Evolutionary conservation across 164 flowering plant genomes (phyloP).

Genomic region (Vitis amurensis): DNA sequence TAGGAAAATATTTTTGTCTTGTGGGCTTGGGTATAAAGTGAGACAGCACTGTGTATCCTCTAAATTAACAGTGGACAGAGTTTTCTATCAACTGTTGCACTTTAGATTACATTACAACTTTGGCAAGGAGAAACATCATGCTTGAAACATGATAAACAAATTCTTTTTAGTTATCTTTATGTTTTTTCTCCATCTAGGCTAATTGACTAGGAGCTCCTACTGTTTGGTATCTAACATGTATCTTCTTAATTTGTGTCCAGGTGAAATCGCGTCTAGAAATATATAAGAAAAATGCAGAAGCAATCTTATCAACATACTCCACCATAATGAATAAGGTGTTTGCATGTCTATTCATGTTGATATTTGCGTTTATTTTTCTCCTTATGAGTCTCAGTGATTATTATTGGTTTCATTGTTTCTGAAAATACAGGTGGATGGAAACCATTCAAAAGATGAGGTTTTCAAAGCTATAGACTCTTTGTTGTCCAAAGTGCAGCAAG

Average conservation of each 20-base stretch:
- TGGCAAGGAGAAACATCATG: no score
- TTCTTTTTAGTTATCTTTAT: no score
- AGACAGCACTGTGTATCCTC: no score
- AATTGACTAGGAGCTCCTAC: background rate
- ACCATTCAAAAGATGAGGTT: constrained; percentile 61
- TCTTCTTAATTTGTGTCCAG: constrained; percentile 26
- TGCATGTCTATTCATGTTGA: background rate
- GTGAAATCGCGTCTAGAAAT: constrained; percentile 66
- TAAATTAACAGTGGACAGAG: no score
- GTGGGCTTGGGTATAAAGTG: no score
- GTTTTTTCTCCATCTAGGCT: background rate
- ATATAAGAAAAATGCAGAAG: constrained; percentile 66
- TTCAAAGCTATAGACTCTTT: constrained; percentile 62
- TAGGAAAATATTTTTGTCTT: no score
- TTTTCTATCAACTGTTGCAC: no score
- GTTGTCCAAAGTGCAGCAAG: constrained; percentile 48
- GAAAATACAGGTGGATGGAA: constrained; percentile 71
- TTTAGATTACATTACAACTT: no score
- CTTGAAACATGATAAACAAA: no score
- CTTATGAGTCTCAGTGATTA: constrained; percentile 4
- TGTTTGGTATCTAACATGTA: background rate
- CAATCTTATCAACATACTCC: constrained; percentile 51
- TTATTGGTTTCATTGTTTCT: constrained; percentile 1
- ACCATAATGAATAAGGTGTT: constrained; percentile 54
- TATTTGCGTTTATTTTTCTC: background rate